Conservation (phyloP, 2,329 filamentous ascomycete genomes). For the Ophiognomonia clavigignenti-juglandacearum region DNA sequence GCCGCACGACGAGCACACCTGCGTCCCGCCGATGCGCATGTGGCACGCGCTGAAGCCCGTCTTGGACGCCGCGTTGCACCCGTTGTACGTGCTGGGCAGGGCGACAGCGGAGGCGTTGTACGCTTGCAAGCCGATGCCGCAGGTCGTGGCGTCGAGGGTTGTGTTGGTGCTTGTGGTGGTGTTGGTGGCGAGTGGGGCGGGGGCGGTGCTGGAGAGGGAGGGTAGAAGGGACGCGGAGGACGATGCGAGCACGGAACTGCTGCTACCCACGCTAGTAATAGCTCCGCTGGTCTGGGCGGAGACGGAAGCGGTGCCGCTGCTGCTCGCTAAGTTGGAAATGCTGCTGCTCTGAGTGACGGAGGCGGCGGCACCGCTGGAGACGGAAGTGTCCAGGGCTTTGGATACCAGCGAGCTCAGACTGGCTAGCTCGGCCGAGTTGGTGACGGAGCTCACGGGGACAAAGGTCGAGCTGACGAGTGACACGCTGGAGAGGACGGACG, state of each 20-base stretch:
- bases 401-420: conserved; percentile 2
- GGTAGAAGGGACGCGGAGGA: neutral
- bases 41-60: conserved; percentile 7
- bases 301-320: neutral
- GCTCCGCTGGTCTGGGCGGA: neutral
- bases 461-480: conserved; percentile 5
- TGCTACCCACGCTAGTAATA: neutral
- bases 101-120: neutral
- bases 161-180: neutral
- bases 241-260: neutral
- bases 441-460: conserved; percentile 6
- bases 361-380: neutral
- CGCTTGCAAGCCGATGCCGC: conserved; percentile 1
- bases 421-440: conserved; percentile 3
- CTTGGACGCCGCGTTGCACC: conserved; percentile 5
- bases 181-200: neutral
- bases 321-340: neutral
- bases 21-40: neutral
- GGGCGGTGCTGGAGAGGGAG: neutral
- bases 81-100: conserved; percentile 4
- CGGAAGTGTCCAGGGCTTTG: neutral
- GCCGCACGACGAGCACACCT: conserved; percentile 8
- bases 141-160: neutral
- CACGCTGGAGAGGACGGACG: conserved; percentile 1
- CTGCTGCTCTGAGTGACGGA: too few species aligned